A percentile compares a stretch with the other conserved stretches of the same genome.
phyloP scores from a whole-genome alignment of 371 early-diverging fungal genomes.

The Thermomucor indicae-seudaticae region DNA sequence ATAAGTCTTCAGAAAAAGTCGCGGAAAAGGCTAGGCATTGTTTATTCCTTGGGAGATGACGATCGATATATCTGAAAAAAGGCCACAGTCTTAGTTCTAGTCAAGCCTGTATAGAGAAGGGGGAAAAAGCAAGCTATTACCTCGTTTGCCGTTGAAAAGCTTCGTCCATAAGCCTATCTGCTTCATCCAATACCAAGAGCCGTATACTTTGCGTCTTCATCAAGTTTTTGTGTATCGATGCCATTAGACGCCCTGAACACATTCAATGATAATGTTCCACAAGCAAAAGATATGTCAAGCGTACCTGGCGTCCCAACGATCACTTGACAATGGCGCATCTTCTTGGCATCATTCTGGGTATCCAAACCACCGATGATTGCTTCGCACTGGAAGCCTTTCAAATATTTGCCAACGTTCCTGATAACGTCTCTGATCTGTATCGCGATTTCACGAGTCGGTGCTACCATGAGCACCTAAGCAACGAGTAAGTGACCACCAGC shows the following conservation, averaged over 20 bases:
- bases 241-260: constrained; percentile 67
- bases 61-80: constrained; percentile 18
- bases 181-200: constrained; percentile 92
- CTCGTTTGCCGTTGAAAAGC: constrained; percentile 35
- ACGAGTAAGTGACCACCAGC: background rate
- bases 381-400: constrained; percentile 60
- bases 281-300: background rate
- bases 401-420: constrained; percentile 36
- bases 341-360: constrained; percentile 62
- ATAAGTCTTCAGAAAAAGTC: constrained; percentile 51
- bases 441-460: constrained; percentile 92
- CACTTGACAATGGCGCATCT: constrained; percentile 66
- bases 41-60: constrained; percentile 27
- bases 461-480: constrained; percentile 74
- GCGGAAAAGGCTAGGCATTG: constrained; percentile 64
- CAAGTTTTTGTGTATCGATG: constrained; percentile 66
- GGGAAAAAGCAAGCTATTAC: constrained; percentile 7
- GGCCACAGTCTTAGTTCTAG: background rate
- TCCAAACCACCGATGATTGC: constrained; percentile 88
- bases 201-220: constrained; percentile 65
- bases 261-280: background rate
- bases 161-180: constrained; percentile 83
- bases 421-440: constrained; percentile 84
- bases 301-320: constrained; percentile 90
- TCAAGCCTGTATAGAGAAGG: background rate